A percentile compares a stretch with the other conserved stretches of the same genome.
Conservation (phyloP, 2,329 filamentous ascomycete genomes). For the Bipolaris sorokiniana region DNA sequence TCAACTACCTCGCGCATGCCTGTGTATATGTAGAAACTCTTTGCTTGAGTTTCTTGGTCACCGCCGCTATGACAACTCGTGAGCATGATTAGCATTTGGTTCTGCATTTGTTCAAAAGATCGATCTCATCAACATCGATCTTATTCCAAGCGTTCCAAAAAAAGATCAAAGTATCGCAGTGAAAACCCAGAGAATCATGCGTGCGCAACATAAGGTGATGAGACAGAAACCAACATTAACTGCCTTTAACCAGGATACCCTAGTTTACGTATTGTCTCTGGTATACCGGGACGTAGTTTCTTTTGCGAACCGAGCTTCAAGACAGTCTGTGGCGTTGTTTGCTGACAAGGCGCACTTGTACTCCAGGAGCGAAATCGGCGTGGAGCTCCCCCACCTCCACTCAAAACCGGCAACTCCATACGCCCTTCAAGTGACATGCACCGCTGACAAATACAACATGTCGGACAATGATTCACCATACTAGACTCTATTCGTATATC, state of each 20-base stretch:
- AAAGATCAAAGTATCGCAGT: no score
- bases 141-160: no score
- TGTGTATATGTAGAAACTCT: no score
- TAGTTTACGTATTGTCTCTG: not conserved
- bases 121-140: no score
- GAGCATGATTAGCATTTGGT: no score
- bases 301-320: not conserved
- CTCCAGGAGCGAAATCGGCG: not conserved
- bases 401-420: not conserved
- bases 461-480: not conserved
- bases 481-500: not conserved
- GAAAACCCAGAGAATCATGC: no score
- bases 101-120: no score
- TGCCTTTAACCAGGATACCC: no score
- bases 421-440: not conserved
- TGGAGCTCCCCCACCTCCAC: not conserved
- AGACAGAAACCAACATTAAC: not conserved
- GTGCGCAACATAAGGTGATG: no score
- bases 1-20: no score
- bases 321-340: not conserved
- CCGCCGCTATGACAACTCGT: no score
- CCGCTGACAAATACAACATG: not conserved
- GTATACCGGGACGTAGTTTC: not conserved
- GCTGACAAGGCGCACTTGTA: not conserved
- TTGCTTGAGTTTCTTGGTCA: no score